phyloP scores from a whole-genome alignment of 495 filamentous ascomycete genomes.

The Letharia lupina region DNA sequence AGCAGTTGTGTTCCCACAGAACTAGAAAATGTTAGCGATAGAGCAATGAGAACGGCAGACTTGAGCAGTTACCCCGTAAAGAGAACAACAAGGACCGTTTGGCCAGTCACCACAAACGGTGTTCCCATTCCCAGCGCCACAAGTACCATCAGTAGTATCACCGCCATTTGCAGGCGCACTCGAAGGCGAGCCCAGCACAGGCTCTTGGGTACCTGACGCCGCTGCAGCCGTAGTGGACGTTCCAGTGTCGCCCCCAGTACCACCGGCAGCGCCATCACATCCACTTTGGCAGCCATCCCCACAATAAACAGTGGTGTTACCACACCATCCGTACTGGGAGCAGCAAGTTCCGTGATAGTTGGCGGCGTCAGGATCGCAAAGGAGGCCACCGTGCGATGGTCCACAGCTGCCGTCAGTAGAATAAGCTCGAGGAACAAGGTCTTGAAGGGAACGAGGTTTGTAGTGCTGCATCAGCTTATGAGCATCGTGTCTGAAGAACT shows the following conservation, averaged over 20 bases:
- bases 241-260: constrained; percentile 3
- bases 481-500: constrained; percentile 22
- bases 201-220: constrained; percentile 26
- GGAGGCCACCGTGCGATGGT: constrained; percentile 25
- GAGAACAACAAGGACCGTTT: constrained; percentile 42
- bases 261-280: constrained; percentile 9
- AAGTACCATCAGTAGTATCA: constrained; percentile 40
- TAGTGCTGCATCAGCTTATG: constrained; percentile 4
- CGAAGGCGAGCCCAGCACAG: constrained; percentile 30
- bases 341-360: constrained; percentile 13
- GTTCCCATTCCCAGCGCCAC: constrained; percentile 37
- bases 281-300: constrained; percentile 28
- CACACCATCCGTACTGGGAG: constrained; percentile 28
- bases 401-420: constrained; percentile 32
- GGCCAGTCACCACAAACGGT: constrained; percentile 43
- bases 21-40: constrained; percentile 11
- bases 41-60: too few species aligned
- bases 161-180: constrained; percentile 29
- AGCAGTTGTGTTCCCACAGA: constrained; percentile 30
- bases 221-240: constrained; percentile 7
- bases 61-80: constrained; percentile 35
- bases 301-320: constrained; percentile 27
- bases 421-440: constrained; percentile 22
- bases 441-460: constrained; percentile 15
- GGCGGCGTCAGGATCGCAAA: constrained; percentile 24